Conservation (phyloP, 495 filamentous ascomycete genomes). For the Cercophora sp. region DNA sequence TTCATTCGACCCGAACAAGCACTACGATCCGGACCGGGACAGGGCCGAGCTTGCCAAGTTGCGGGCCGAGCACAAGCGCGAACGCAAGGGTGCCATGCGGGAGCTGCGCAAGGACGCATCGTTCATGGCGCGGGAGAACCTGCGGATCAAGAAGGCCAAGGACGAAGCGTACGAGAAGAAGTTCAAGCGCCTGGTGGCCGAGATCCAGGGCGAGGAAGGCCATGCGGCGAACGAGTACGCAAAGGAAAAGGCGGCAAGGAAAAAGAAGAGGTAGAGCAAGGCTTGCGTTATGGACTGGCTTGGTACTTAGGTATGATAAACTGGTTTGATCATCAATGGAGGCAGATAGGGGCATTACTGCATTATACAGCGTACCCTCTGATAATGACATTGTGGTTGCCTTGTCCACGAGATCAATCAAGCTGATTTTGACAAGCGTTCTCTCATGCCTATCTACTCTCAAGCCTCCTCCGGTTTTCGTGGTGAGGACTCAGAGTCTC, state of each 20-base stretch:
- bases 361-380: too few species aligned
- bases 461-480: too few species aligned
- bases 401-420: too few species aligned
- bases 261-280: constrained; percentile 61
- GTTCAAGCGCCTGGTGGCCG: constrained; percentile 83
- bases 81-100: constrained; percentile 90
- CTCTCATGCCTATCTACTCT: too few species aligned
- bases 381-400: too few species aligned
- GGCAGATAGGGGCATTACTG: too few species aligned
- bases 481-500: too few species aligned
- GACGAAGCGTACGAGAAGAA: constrained; percentile 91
- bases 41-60: constrained; percentile 77
- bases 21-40: constrained; percentile 91
- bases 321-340: too few species aligned
- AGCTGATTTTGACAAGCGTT: too few species aligned
- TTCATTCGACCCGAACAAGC: constrained; percentile 85
- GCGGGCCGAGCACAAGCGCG: constrained; percentile 84
- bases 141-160: constrained; percentile 86
- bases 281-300: too few species aligned
- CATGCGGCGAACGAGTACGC: constrained; percentile 83
- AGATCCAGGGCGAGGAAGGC: constrained; percentile 93
- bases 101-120: constrained; percentile 91
- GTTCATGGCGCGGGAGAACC: constrained; percentile 83
- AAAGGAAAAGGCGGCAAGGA: constrained; percentile 67
- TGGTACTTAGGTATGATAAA: too few species aligned